These are phyloP conservation scores for Cavenderia fasciculata DNA, from an alignment of 78 protist genomes.

Conservation along the genomic window DNA sequence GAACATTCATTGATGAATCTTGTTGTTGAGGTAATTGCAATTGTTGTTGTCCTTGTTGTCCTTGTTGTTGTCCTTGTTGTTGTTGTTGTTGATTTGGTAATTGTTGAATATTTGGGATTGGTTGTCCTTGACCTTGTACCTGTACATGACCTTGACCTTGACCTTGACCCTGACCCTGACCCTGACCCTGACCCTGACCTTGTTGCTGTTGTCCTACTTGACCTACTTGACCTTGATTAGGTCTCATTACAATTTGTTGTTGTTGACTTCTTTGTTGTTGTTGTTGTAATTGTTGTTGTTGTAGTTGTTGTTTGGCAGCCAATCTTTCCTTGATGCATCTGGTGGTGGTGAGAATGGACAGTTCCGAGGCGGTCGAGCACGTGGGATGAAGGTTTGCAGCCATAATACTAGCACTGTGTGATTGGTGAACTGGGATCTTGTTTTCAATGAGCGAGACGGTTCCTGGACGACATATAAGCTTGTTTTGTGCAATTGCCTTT, in stretches of 20 bases:
- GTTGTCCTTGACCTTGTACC: too few species aligned
- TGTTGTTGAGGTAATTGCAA: not conserved
- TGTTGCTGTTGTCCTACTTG: not conserved
- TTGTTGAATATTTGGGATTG: too few species aligned
- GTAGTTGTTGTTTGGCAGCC: constrained; percentile 21
- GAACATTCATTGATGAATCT: not conserved
- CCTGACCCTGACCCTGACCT: not conserved
- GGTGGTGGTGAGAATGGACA: constrained; percentile 4
- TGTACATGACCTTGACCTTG: too few species aligned
- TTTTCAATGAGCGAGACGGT: constrained; percentile 16
- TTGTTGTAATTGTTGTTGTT: not conserved
- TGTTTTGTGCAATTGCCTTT: constrained; percentile 1
- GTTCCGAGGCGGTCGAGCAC: not conserved
- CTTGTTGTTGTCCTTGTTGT: not conserved
- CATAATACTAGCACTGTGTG: constrained; percentile 1
- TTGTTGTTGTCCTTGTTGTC: constrained; percentile 1
- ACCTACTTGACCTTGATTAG: not conserved
- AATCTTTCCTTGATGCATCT: constrained; percentile 41
- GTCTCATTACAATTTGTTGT: not conserved
- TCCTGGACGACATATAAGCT: constrained; percentile 37
- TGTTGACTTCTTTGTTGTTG: not conserved
- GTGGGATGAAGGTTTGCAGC: not conserved
- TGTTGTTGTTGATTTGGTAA: constrained; percentile 1
- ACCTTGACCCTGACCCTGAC: too few species aligned
- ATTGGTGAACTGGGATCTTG: constrained; percentile 5